These are phyloP conservation scores for Pseudocercospora fuligena DNA, from an alignment of 2,329 filamentous ascomycete species.

Conservation along the genomic window DNA sequence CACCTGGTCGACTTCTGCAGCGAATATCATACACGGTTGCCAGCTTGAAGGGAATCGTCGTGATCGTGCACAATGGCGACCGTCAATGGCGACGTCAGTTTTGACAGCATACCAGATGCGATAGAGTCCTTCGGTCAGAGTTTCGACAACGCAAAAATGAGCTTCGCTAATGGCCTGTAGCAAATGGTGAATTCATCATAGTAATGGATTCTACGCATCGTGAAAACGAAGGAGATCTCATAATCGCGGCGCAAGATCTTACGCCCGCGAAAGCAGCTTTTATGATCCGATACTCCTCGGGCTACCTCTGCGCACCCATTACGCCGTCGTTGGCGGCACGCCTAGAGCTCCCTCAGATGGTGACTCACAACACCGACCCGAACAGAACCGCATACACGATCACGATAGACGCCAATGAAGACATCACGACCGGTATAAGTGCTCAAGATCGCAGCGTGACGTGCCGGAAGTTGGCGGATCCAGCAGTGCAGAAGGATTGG, in stretches of 20 bases:
- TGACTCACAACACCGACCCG: slow-evolving; percentile 73
- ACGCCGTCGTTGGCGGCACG: slow-evolving; percentile 68
- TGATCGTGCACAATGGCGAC: slow-evolving; percentile 28
- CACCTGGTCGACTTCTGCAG: neutral
- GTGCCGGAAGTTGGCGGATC: slow-evolving; percentile 76
- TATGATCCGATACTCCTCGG: slow-evolving; percentile 87
- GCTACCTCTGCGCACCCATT: slow-evolving; percentile 89
- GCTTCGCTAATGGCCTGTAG: slow-evolving; percentile 23
- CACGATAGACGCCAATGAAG: slow-evolving; percentile 76
- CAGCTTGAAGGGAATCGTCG: neutral
- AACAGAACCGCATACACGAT: slow-evolving; percentile 93
- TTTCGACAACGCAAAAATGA: neutral
- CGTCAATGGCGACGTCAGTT: slow-evolving; percentile 40
- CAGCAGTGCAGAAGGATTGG: slow-evolving; percentile 58
- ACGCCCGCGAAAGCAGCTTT: slow-evolving; percentile 94
- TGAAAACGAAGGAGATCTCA: slow-evolving; percentile 98
- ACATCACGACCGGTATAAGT: slow-evolving; percentile 85
- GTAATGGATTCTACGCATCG: slow-evolving; percentile 90
- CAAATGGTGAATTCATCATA: slow-evolving; percentile 82
- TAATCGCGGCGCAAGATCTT: slow-evolving; percentile 84
- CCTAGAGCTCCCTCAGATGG: slow-evolving; percentile 89
- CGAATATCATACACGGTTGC: neutral
- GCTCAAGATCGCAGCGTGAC: slow-evolving; percentile 85
- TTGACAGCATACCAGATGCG: slow-evolving; percentile 54
- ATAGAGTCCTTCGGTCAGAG: slow-evolving; percentile 49